Conservation (phyloP, 208 protist genomes). For the Trichomonas gallinae region DNA sequence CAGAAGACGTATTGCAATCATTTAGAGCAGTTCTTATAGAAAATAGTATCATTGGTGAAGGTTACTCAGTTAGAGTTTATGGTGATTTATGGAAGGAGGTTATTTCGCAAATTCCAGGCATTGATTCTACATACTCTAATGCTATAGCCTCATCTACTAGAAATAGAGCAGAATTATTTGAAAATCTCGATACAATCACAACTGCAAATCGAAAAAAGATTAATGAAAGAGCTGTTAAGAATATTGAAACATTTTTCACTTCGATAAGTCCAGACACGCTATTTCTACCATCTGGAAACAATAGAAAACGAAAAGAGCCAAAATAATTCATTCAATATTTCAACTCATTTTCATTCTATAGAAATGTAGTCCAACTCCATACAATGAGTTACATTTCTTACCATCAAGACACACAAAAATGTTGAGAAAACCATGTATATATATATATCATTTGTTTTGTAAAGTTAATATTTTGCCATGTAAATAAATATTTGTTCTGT, state of each 20-base stretch:
- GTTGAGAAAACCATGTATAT: no score
- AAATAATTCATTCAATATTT: no score
- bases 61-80: neutral
- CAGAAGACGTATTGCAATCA: neutral
- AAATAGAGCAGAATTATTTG: neutral
- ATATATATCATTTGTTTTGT: no score
- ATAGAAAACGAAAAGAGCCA: neutral
- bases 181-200: neutral
- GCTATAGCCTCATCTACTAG: neutral
- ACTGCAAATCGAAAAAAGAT: neutral
- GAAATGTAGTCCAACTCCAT: no score
- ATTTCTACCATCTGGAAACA: neutral
- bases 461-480: no score
- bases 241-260: neutral
- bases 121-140: neutral
- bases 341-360: no score
- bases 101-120: neutral
- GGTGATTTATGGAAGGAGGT: neutral
- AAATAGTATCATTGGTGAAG: conserved; percentile 17
- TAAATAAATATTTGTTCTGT: no score
- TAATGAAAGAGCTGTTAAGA: neutral
- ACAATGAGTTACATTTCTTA: no score
- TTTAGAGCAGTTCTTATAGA: neutral
- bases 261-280: neutral
- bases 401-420: no score